Evolutionary conservation across 176 grass and related monocot species (phyloP), one percentile per base, ranked within the genome.

Genomic region (Zea luxurians): DNA sequence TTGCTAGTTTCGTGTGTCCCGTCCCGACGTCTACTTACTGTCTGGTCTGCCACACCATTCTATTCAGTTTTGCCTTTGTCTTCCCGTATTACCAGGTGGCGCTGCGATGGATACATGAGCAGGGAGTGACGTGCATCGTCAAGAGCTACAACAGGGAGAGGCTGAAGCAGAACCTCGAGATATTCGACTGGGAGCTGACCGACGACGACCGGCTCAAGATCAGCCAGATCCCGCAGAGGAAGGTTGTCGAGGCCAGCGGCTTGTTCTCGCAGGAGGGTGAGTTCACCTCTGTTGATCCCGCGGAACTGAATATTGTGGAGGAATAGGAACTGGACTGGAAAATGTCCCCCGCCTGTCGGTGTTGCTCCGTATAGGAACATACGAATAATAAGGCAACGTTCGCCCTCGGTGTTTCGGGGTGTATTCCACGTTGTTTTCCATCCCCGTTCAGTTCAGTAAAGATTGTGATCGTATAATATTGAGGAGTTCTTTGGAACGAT

Each of bases 81-180:
- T 48, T 48, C 10, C 46, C 9, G 2, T 47, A 47, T 12, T 47
- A 11, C 12, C 12, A 93, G 88, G 82, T 93, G 16, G 61, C 86
- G 4, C 7, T 93, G 67, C 71, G 88, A 75, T 93, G 91, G 91
- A 74, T 86, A 5, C 49, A 86, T 10, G 82, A 93, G 44, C 75
- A 90, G 64, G 85, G 85, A 10, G 70, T 48, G 18, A 90, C 74
- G 36, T 35, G 80, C 4, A 80, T 88, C 4, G 82, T 73, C 36
- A 93, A 93, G 82, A 93, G 85, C 64, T 83, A 80, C 70, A 85
- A 79, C 10, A 80, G 73, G 75, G 88, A 93, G 21, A 88, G 85
- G 64, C 70, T 93, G 12, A 38, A 35, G 38, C 62, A 83, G 12
- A 90, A 86, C 46, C 57, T 90, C 0, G 44, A 59, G 18, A 83